phyloP scores from a whole-genome alignment of 2,329 filamentous ascomycete species.

The Tolypocladium paradoxum region DNA sequence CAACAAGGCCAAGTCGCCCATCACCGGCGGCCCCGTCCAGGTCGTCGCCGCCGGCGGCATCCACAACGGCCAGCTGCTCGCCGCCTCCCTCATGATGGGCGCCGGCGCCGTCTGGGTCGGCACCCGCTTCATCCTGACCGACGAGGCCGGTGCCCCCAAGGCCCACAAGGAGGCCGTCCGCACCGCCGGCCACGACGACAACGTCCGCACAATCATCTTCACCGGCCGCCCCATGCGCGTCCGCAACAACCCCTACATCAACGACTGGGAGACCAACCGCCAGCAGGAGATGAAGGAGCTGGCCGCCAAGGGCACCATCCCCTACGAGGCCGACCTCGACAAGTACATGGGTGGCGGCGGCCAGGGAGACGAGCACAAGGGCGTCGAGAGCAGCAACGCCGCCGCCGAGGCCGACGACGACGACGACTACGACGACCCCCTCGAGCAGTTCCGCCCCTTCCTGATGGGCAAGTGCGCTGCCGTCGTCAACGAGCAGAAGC shows the following conservation, averaged over 20 bases:
- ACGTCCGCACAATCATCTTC: slow-evolving; percentile 95
- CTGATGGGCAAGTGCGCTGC: slow-evolving; percentile 96
- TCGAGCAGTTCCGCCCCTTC: slow-evolving; percentile 86
- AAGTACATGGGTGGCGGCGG: slow-evolving; percentile 56
- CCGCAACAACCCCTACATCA: slow-evolving; percentile 85
- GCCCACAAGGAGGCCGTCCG: slow-evolving; percentile 92
- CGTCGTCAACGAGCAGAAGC: slow-evolving; percentile 85
- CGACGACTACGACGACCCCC: slow-evolving; percentile 68
- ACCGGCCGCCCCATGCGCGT: slow-evolving; percentile 92
- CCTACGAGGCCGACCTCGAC: slow-evolving; percentile 91
- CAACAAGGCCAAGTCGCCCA: slow-evolving; percentile 70
- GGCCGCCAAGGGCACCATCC: slow-evolving; percentile 78
- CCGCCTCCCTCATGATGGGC: slow-evolving; percentile 84
- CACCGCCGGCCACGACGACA: slow-evolving; percentile 89
- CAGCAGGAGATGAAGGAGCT: slow-evolving; percentile 84
- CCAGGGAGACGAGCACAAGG: slow-evolving; percentile 53
- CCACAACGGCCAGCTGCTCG: slow-evolving; percentile 83
- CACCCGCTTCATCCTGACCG: slow-evolving; percentile 85
- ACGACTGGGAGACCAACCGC: slow-evolving; percentile 93
- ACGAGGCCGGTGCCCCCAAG: slow-evolving; percentile 89
- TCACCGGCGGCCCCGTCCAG: slow-evolving; percentile 80
- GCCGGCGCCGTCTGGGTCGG: slow-evolving; percentile 92
- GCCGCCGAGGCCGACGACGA: slow-evolving; percentile 53
- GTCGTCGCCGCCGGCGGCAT: slow-evolving; percentile 91
- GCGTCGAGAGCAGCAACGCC: slow-evolving; percentile 44